Evolutionary conservation across 805 yeast species (phyloP), one percentile per base, ranked within the genome.

Genomic region (Candida xiaguanensis): DNA sequence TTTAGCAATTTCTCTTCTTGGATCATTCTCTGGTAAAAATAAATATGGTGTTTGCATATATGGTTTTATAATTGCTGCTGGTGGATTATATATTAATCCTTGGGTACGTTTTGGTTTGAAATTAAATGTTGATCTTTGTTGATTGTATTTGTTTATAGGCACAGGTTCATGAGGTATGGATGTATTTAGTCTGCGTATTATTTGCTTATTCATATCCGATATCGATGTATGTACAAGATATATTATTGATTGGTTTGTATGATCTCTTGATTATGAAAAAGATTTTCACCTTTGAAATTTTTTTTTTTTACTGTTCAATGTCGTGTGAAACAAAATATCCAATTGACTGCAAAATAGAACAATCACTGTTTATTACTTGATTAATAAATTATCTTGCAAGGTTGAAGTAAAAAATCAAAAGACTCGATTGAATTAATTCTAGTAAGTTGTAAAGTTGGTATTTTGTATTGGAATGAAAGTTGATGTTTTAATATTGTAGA

Each of bases 1-100:
- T 14, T 40, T 50, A 17, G 55, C 60, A 8, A 70, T 49, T 2
- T 57, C 61, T 38, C 70, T 67, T 48, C 93, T 73, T 31, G 79
- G 77, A 53, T 85, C 87, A 30, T 58, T 61, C 5, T 62, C 47
- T 8, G 93, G 88, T 41, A 86, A 58, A 56, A 86, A 86, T 2
- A 80, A 78, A 38, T 70, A 70, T 13, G 95, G 95, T 2, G 93
- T 81, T 59, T 77, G 63, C 41, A 71, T 63, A 9, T 74, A 61
- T 19, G 82, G 70, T 41, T 51, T 47, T 38, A 46, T 40, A 12
- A 59, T 48, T 25, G 72, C 49, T 11, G 84, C 74, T 3, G 90
- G 75, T 17, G 88, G 89, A 30, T 87, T 74, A 45, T 61, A 55
- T 29, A 78, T 75, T 19, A 85, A 61, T 4, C 91, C 91, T 17